These are phyloP conservation scores for Scheffersomyces coipomensis DNA, from an alignment of 805 yeast species.

Conservation along the genomic window DNA sequence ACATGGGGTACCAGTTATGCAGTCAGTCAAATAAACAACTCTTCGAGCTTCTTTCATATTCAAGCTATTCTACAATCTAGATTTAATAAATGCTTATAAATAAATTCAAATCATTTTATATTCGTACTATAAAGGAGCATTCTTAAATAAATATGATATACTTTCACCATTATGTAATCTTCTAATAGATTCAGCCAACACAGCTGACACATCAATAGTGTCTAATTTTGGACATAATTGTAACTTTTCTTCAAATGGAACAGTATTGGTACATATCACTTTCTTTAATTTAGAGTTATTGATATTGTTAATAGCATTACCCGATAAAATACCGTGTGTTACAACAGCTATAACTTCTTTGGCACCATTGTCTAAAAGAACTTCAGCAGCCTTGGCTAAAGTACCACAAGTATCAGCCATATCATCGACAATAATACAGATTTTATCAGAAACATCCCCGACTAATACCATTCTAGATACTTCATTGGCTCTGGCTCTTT, in stretches of 20 bases:
- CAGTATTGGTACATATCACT: conserved; percentile 90
- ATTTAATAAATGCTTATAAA: too few species aligned
- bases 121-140: conserved; percentile 45
- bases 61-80: too few species aligned
- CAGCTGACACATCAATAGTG: conserved; percentile 80
- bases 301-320: conserved; percentile 74
- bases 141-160: conserved; percentile 79
- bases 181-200: conserved; percentile 90
- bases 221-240: conserved; percentile 66
- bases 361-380: conserved; percentile 78
- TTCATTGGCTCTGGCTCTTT: conserved; percentile 92
- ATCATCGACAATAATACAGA: conserved; percentile 88
- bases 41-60: too few species aligned
- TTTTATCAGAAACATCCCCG: conserved; percentile 85
- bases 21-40: too few species aligned
- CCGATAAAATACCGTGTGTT: conserved; percentile 92
- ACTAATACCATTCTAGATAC: conserved; percentile 93
- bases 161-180: conserved; percentile 96
- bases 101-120: too few species aligned
- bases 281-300: conserved; percentile 63
- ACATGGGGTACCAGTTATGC: too few species aligned
- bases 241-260: conserved; percentile 72
- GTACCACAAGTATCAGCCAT: conserved; percentile 99
- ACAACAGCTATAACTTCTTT: conserved; percentile 86
- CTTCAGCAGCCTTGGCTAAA: conserved; percentile 89